Evolutionary conservation across 176 grass and related monocot genomes (phyloP).

Genomic region (Musa schizocarpa): DNA sequence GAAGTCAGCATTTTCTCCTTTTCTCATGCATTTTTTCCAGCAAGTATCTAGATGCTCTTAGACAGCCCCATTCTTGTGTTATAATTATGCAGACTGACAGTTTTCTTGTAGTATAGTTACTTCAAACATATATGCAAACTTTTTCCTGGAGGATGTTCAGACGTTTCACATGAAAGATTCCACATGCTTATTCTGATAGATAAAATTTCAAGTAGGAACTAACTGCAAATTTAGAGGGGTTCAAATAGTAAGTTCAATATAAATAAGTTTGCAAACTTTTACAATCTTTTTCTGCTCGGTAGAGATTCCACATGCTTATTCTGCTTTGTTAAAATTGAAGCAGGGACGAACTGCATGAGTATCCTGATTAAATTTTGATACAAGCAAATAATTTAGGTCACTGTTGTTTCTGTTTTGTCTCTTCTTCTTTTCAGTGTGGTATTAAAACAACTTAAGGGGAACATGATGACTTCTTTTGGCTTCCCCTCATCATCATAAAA

Average conservation of each 20-base stretch:
- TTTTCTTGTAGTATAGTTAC: background rate
- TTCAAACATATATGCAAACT: background rate
- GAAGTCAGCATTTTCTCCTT: background rate
- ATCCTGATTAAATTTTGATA: background rate
- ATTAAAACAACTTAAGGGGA: background rate
- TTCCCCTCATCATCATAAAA: background rate
- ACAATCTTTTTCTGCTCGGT: background rate
- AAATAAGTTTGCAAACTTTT: too few relatives aligned
- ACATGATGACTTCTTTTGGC: background rate
- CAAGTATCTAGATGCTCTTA: background rate
- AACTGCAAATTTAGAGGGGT: background rate
- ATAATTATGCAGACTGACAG: background rate
- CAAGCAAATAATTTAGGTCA: background rate
- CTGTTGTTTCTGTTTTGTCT: background rate
- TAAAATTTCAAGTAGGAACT: background rate
- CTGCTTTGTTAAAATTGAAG: background rate
- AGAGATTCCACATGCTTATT: background rate
- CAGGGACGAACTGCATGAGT: background rate
- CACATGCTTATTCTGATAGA: background rate
- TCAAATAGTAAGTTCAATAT: too few relatives aligned
- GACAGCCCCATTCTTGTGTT: background rate
- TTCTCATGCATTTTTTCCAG: background rate
- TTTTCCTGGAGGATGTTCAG: background rate
- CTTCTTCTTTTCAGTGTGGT: background rate
- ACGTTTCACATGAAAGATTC: background rate